phyloP scores from a whole-genome alignment of 345 rosid species.

The Hibiscus syriacus region DNA sequence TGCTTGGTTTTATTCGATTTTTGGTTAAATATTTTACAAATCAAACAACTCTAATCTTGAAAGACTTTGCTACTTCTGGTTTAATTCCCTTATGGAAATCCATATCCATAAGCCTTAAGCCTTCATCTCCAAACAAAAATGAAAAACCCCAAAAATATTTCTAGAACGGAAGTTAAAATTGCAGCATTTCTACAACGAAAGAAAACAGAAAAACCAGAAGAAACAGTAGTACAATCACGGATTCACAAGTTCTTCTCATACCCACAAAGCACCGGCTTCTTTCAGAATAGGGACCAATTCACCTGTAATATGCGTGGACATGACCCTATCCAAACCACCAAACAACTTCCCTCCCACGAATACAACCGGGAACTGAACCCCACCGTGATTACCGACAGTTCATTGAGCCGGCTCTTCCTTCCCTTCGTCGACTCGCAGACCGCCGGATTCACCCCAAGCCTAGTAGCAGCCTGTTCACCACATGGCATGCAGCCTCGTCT shows the following conservation, averaged over 20 bases:
- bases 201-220: too few relatives aligned
- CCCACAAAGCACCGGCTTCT: conserved; percentile 77
- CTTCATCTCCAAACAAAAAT: not conserved
- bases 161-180: too few relatives aligned
- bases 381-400: conserved; percentile 28
- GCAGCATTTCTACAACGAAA: too few relatives aligned
- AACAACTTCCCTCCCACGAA: conserved; percentile 75
- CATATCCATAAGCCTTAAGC: not conserved
- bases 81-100: not conserved
- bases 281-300: conserved; percentile 78
- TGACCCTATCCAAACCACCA: conserved; percentile 79
- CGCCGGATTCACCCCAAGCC: conserved; percentile 73
- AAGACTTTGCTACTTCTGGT: not conserved
- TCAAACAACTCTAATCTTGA: not conserved
- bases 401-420: conserved; percentile 35
- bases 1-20: not conserved
- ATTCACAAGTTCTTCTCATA: conserved; percentile 27
- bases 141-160: not conserved
- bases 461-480: conserved; percentile 51
- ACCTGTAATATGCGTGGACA: conserved; percentile 79
- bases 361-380: conserved; percentile 58
- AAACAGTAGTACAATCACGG: too few relatives aligned
- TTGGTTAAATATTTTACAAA: not conserved
- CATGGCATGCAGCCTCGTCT: conserved; percentile 69
- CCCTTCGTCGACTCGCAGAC: conserved; percentile 48